Conservation (phyloP, 2,329 filamentous ascomycete genomes). For the Aureobasidium sp. region DNA sequence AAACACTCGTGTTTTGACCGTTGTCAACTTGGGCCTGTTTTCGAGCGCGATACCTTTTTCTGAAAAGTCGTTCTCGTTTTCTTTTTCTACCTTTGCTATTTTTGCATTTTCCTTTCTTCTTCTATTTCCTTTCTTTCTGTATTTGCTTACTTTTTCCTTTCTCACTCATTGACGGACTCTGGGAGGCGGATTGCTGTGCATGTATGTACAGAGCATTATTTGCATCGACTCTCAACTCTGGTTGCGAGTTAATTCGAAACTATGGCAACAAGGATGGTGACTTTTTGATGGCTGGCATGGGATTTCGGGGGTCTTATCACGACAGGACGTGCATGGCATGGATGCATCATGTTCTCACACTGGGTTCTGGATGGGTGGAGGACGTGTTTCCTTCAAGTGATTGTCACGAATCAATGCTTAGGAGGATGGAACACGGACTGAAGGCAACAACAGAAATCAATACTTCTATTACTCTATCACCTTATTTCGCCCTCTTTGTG, state of each 20-base stretch:
- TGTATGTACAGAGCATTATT: neutral
- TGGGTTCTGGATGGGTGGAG: neutral
- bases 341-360: neutral
- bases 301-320: neutral
- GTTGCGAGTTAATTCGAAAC: neutral
- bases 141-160: conserved; percentile 2
- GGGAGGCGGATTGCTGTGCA: neutral
- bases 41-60: neutral
- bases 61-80: conserved; percentile 4
- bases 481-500: neutral
- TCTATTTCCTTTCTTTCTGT: neutral
- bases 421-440: neutral
- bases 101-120: conserved; percentile 1
- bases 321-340: neutral
- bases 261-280: neutral
- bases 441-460: conserved; percentile 7
- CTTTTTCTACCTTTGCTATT: neutral
- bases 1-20: neutral
- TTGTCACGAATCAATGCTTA: neutral
- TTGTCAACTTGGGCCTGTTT: neutral
- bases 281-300: conserved; percentile 1
- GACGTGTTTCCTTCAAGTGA: neutral
- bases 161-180: neutral
- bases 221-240: conserved; percentile 9
- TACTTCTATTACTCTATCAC: neutral